Evolutionary conservation across 164 flowering plant species (phyloP), one percentile per base, ranked within the genome.

Genomic region (Tetracentron sinense): DNA sequence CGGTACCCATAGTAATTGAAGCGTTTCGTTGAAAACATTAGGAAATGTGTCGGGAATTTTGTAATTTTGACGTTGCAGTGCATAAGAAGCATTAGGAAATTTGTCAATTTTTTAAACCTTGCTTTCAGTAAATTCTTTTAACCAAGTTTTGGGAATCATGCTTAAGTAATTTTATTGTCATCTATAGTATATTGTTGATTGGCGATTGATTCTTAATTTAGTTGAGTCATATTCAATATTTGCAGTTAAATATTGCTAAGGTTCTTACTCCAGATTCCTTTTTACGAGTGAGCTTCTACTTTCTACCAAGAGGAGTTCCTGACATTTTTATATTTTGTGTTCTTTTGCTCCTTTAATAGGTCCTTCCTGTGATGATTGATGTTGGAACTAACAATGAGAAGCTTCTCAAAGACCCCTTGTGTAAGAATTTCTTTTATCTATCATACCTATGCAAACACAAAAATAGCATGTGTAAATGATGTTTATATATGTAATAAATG

Each of bases 321-420:
- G 14, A 3, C 14, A 10, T 12, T 8, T 38, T 4, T n/a, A n/a
- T n/a, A 3, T 35, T 26, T 42, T 26, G 5, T 25, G 17, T 4
- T 27, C 25, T 44, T 59, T 30, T 44, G 28, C 19, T 22, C 35
- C 25, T 61, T 16, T 29, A 5, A 26, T 65, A 91, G 99, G 97
- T 94, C 50, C 97, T 94, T 63, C 99, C 99, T 63, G 92, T 91
- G 54, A 89, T 89, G 96, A 94, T 94, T 80, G 99, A 94, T 75
- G 92, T 94, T 59, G 99, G 98, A 77, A 94, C 98, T 52, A 91
- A 91, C 79, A 94, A 91, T 76, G 96, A 94, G 80, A 81, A 83
- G 79, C 84, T 94, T 70, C 86, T 94, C 25, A 78, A 81, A 56
- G 88, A 91, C 61, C 96, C 96, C 14, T 64, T 94, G 52, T 91